These are phyloP conservation scores for Dacryopinax spathularia DNA, from an alignment of 768 basidiomycete species.

Conservation along the genomic window DNA sequence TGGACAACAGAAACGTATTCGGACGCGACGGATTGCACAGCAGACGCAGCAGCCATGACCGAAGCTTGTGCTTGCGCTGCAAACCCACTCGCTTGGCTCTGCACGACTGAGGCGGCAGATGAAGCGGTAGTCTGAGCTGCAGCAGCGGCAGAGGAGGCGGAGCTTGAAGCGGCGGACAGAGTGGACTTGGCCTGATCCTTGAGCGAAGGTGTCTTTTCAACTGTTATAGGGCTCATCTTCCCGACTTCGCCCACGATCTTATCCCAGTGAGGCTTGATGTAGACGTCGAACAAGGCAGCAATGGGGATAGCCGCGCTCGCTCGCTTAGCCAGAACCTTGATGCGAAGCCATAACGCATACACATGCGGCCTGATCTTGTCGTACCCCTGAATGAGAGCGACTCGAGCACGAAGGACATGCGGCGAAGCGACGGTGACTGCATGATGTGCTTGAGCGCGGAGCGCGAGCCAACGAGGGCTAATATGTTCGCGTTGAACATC, in stretches of 20 bases:
- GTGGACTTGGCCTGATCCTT: neutral
- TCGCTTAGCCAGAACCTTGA: neutral
- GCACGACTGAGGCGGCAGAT: neutral
- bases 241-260: neutral
- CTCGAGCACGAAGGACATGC: neutral
- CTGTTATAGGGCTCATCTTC: neutral
- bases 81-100: neutral
- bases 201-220: neutral
- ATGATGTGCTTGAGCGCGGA: neutral
- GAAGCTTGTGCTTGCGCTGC: neutral
- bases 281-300: neutral
- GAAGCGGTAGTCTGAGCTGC: neutral
- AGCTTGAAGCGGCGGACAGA: neutral
- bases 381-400: neutral
- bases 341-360: neutral
- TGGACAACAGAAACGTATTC: neutral
- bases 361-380: neutral
- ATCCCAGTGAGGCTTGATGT: slow-evolving; percentile 1
- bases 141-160: neutral
- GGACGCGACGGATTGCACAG: neutral
- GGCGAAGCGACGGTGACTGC: neutral
- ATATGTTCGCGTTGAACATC: neutral
- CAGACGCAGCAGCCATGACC: neutral
- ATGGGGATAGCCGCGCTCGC: neutral
- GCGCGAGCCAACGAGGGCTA: neutral